Conservation (phyloP, 352 stramenopile species). For the Ophiocytium majus region DNA sequence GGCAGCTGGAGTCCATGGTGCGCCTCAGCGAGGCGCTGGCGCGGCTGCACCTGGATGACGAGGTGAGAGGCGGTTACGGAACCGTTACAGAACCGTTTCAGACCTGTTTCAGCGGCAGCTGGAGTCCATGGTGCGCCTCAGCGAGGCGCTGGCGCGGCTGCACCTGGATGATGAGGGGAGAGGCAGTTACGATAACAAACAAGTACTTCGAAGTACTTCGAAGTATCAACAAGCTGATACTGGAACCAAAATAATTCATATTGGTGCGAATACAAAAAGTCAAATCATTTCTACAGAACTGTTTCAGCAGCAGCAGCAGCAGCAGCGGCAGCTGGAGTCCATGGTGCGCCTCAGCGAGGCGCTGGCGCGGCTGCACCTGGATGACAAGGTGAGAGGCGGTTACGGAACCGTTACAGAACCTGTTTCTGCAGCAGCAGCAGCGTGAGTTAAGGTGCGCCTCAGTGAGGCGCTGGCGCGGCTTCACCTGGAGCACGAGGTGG, state of each 20-base stretch:
- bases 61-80: slow-evolving; percentile 66
- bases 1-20: slow-evolving; percentile 97
- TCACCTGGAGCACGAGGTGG: slow-evolving; percentile 85
- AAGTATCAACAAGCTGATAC: too few species aligned
- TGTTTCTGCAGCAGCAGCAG: too few species aligned
- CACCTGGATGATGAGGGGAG: slow-evolving; percentile 85
- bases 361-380: slow-evolving; percentile 88
- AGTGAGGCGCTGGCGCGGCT: slow-evolving; percentile 90
- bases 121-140: slow-evolving; percentile 97
- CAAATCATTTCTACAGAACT: too few species aligned
- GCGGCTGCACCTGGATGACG: slow-evolving; percentile 86
- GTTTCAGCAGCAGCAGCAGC: too few species aligned
- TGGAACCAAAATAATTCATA: too few species aligned
- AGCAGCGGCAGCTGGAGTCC: slow-evolving; percentile 86
- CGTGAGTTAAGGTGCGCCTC: slow-evolving; percentile 94
- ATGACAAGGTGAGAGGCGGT: slow-evolving; percentile 87
- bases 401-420: too few species aligned
- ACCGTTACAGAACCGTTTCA: too few species aligned
- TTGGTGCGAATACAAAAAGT: too few species aligned
- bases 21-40: slow-evolving; percentile 92
- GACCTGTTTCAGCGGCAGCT: too few species aligned
- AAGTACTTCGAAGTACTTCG: too few species aligned
- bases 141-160: slow-evolving; percentile 88
- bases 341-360: slow-evolving; percentile 96
- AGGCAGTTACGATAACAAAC: too few species aligned